Evolutionary conservation across 108 stramenopile species (phyloP).

Genomic region (Nitzschia palea): DNA sequence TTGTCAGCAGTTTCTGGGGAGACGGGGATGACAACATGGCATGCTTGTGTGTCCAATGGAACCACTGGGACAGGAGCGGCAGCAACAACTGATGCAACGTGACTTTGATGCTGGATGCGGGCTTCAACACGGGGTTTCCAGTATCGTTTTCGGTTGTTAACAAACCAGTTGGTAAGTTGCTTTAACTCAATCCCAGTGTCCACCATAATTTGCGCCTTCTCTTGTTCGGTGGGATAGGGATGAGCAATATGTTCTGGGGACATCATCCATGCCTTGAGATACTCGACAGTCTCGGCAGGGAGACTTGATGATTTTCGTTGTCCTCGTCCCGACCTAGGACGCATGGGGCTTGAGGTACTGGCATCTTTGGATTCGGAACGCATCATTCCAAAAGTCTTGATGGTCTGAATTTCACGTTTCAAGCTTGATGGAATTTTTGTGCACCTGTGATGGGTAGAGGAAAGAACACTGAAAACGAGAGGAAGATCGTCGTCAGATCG

Average conservation of each 20-base stretch:
- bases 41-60: not conserved
- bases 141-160: conserved; percentile 89
- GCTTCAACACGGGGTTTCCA: conserved; percentile 90
- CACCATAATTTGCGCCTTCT: conserved; percentile 85
- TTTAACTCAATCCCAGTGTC: conserved; percentile 90
- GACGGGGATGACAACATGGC: conserved; percentile 9
- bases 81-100: conserved; percentile 29
- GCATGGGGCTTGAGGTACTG: not conserved
- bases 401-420: no score
- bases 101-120: conserved; percentile 53
- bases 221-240: conserved; percentile 93
- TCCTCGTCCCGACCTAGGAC: not conserved
- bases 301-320: conserved; percentile 61
- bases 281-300: conserved; percentile 82
- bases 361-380: no score
- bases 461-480: not conserved
- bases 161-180: conserved; percentile 93
- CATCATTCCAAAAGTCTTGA: no score
- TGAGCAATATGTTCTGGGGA: conserved; percentile 87
- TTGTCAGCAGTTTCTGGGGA: conserved; percentile 9
- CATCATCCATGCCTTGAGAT: conserved; percentile 93
- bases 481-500: not conserved
- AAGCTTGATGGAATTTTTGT: no score
- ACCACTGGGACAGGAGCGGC: conserved; percentile 16
- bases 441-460: not conserved